Evolutionary conservation across 768 basidiomycete species (phyloP), one percentile per base, ranked within the genome.

Genomic region (Phaffia tasmanica): DNA sequence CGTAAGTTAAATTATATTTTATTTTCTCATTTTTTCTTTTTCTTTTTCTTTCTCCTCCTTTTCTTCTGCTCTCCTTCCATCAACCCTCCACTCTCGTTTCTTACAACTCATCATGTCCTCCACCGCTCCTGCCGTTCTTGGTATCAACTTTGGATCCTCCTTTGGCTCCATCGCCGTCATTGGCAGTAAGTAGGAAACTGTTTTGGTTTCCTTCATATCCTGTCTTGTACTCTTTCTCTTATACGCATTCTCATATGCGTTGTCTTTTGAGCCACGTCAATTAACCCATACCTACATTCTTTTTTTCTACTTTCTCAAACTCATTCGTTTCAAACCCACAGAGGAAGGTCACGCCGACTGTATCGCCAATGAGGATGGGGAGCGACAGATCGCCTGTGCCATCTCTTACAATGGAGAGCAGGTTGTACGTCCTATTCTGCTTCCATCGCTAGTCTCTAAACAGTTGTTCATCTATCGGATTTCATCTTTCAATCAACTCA

Each of bases 351-450:
- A 87, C 35, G 86, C 93, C 53, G 89, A 92, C 74, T 94, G 89
- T 75, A 97, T 98, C 69, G 95, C 93, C 6, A 98, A 97, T 75
- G 93, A 98, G 75, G 94, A 98, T 75, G 94, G 95, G 35, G 94
- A 97, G 75, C 86, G 95, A 42, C 94, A 99, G 79, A 98, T 99
- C 73, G 91, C 91, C 0, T 90, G 89, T 74, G 91, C 91, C 30
- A 80, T 98, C 63, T 84, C 92, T 0, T 98, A 94, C 76, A 83
- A 84, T 50, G 91, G 90, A 30, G 89, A 94, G 76, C 88, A 97
- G 76, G 84, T 86, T 75, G 92, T 90, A 73, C 72, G 11, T 30
- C 57, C n/a, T 54, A 19, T 55, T 32, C 1, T 48, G 21, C 25
- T 35, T 14, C 27, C 6, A 53, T 48, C 50, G 5, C 47, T 49